phyloP scores from a whole-genome alignment of 257 asterid genomes.

The Petunia secreta region DNA sequence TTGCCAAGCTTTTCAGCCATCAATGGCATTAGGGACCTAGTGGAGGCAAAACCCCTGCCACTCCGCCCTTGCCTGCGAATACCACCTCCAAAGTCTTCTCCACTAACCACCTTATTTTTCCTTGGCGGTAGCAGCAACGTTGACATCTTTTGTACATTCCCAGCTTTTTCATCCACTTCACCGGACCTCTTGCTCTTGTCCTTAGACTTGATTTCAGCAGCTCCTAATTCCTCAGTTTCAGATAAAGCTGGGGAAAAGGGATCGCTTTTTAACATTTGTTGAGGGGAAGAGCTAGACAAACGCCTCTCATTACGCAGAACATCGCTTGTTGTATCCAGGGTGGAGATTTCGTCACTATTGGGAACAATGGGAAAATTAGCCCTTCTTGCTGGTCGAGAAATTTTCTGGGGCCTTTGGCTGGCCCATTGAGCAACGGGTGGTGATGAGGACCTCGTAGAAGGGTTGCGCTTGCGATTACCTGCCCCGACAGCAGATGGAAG shows the following conservation, averaged over 20 bases:
- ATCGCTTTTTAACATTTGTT: constrained; percentile 70
- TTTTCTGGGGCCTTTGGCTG: constrained; percentile 80
- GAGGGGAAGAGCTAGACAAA: constrained; percentile 68
- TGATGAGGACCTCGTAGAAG: constrained; percentile 75
- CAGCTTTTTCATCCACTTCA: constrained; percentile 65
- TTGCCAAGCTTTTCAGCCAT: constrained; percentile 70
- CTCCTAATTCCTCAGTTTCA: constrained; percentile 89
- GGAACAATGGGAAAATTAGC: constrained; percentile 71
- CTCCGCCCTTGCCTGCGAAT: constrained; percentile 89
- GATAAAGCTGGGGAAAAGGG: constrained; percentile 70
- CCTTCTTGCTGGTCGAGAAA: constrained; percentile 83
- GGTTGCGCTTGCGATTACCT: constrained; percentile 73
- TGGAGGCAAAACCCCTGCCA: constrained; percentile 68
- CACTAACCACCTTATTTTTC: constrained; percentile 62
- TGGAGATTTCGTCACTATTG: constrained; percentile 59
- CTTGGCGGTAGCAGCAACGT: constrained; percentile 77
- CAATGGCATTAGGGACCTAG: constrained; percentile 70
- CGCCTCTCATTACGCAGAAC: constrained; percentile 58
- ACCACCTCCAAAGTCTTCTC: constrained; percentile 68
- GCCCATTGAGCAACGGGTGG: constrained; percentile 89
- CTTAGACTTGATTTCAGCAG: constrained; percentile 66
- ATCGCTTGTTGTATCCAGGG: constrained; percentile 50
- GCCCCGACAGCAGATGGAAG: constrained; percentile 59
- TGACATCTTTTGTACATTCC: constrained; percentile 79
- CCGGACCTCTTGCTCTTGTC: constrained; percentile 67